These are phyloP conservation scores for Globisporangium splendens DNA, from an alignment of 352 stramenopile genomes.

Conservation along the genomic window DNA sequence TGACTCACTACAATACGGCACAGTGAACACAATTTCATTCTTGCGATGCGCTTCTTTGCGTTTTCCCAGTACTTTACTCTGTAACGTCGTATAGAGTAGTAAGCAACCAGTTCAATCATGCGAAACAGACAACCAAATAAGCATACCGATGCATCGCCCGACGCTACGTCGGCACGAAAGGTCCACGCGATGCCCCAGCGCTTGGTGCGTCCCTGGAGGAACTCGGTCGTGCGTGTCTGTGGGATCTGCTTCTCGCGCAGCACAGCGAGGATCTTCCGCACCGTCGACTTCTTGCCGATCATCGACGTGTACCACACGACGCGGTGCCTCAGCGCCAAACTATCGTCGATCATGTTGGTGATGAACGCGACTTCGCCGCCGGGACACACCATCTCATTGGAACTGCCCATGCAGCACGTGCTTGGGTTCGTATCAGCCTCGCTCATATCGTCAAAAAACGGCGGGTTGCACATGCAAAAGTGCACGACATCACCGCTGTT, in stretches of 20 bases:
- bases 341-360: slow-evolving; percentile 90
- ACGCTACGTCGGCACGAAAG: slow-evolving; percentile 43
- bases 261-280: slow-evolving; percentile 84
- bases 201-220: slow-evolving; percentile 91
- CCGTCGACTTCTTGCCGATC: slow-evolving; percentile 90
- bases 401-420: slow-evolving; percentile 64
- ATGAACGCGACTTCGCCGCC: slow-evolving; percentile 95
- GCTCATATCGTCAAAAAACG: slow-evolving; percentile 89
- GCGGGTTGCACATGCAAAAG: slow-evolving; percentile 97
- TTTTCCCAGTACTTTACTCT: slow-evolving; percentile 81
- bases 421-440: slow-evolving; percentile 80
- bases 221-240: slow-evolving; percentile 91
- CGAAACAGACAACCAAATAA: slow-evolving; percentile 12
- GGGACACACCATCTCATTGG: slow-evolving; percentile 81
- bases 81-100: neutral
- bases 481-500: slow-evolving; percentile 25
- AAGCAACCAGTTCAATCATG: slow-evolving; percentile 3
- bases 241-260: slow-evolving; percentile 62
- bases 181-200: slow-evolving; percentile 95
- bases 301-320: slow-evolving; percentile 95
- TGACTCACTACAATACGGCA: slow-evolving; percentile 15
- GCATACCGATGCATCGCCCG: slow-evolving; percentile 28
- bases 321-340: slow-evolving; percentile 58
- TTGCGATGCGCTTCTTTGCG: slow-evolving; percentile 69
- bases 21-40: slow-evolving; percentile 50